Conservation (phyloP, 2,329 filamentous ascomycete genomes). For the Teratosphaeria viscida region DNA sequence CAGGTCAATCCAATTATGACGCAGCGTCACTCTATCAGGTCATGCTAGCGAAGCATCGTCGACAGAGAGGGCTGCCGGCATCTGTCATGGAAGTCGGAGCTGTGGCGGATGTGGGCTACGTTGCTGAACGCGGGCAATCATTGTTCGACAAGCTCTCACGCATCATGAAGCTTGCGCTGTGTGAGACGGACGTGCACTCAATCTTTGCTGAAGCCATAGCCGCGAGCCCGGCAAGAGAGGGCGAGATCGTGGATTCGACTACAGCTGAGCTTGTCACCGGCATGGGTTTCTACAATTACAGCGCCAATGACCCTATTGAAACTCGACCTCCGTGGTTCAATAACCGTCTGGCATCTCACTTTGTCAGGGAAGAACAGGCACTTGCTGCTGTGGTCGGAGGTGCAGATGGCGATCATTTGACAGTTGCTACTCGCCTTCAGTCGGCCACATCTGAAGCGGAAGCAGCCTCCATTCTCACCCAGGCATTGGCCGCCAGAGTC, state of each 20-base stretch:
- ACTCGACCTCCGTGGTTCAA: not conserved
- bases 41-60: not conserved
- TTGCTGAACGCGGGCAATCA: not conserved
- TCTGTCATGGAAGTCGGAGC: not conserved
- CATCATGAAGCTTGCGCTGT: not conserved
- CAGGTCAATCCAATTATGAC: not conserved
- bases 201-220: not conserved
- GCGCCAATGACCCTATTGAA: not conserved
- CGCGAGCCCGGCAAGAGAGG: not conserved
- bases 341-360: not conserved
- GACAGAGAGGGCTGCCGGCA: not conserved
- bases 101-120: not conserved
- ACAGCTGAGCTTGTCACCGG: not conserved
- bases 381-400: not conserved
- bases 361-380: not conserved
- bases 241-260: not conserved
- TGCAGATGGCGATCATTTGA: not conserved
- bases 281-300: not conserved
- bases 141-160: not conserved
- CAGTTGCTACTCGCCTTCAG: not conserved
- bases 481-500: not conserved
- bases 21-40: not conserved
- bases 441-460: not conserved
- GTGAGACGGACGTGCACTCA: not conserved
- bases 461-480: not conserved